These are phyloP conservation scores for Pharnaceum exiguum DNA, from an alignment of 148 eudicot species.

Conservation along the genomic window DNA sequence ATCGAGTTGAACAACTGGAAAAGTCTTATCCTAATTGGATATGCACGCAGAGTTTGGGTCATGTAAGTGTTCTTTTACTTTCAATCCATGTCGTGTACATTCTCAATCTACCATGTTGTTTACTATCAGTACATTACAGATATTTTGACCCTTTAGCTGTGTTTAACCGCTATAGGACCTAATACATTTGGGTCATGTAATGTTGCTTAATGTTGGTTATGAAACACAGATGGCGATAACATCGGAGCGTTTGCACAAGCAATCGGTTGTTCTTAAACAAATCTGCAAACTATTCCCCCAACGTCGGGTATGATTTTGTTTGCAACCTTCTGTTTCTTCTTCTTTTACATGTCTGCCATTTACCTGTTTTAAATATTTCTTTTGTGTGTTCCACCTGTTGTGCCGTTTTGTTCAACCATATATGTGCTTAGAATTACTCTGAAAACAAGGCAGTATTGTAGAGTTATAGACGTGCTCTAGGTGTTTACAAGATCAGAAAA, in stretches of 20 bases:
- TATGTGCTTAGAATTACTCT: no score
- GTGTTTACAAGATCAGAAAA: no score
- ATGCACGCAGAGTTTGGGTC: conserved; percentile 80
- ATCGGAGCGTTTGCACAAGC: conserved; percentile 91
- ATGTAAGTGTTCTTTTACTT: conserved; percentile 58
- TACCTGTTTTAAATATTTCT: neutral
- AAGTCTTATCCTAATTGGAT: conserved; percentile 87
- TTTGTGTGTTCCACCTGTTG: neutral
- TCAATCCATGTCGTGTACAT: no score
- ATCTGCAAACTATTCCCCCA: conserved; percentile 94
- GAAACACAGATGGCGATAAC: conserved; percentile 84
- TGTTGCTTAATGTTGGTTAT: conserved; percentile 12
- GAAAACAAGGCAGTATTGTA: no score
- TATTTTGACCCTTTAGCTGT: neutral
- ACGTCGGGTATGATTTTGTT: conserved; percentile 52
- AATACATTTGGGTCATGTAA: neutral
- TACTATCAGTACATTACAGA: neutral
- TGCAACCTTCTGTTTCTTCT: neutral
- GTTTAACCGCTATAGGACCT: neutral
- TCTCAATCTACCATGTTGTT: no score
- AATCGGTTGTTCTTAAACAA: conserved; percentile 79
- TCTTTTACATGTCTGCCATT: neutral
- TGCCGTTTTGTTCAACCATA: neutral
- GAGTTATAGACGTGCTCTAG: no score
- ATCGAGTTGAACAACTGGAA: conserved; percentile 77